Percentiles rank a stretch among this genome's conserved stretches.
Evolutionary conservation across 495 filamentous ascomycete species (phyloP).

Genomic region (Peziza echinospora): DNA sequence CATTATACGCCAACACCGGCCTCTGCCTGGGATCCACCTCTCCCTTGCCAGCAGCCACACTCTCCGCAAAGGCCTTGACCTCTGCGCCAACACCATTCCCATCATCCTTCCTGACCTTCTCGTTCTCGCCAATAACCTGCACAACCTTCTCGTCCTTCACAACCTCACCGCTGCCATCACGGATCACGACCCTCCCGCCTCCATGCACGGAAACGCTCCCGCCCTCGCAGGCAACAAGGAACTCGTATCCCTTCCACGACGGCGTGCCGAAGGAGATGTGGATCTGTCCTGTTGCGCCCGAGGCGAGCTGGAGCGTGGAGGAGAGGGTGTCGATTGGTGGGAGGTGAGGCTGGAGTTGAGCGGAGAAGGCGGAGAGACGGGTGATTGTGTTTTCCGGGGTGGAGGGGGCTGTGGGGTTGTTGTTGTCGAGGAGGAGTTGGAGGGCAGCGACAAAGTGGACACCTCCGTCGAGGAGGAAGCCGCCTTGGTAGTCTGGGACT

Average conservation of each 20-base stretch:
- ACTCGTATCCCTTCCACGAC: constrained; percentile 29
- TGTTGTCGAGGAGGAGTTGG: constrained; percentile 35
- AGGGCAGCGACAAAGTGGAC: constrained; percentile 49
- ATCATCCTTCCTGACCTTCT: constrained; percentile 38
- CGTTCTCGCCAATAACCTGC: constrained; percentile 40
- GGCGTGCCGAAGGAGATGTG: constrained; percentile 44
- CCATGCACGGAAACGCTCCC: constrained; percentile 28
- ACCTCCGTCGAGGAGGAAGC: constrained; percentile 58
- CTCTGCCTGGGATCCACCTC: constrained; percentile 30
- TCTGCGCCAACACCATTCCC: constrained; percentile 42
- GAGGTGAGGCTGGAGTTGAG: constrained; percentile 37
- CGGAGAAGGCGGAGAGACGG: constrained; percentile 35
- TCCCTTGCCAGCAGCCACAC: constrained; percentile 27
- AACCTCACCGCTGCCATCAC: constrained; percentile 24
- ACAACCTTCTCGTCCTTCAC: constrained; percentile 27
- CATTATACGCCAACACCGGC: constrained; percentile 44
- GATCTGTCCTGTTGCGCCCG: constrained; percentile 42
- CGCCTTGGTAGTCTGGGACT: constrained; percentile 47
- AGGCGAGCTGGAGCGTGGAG: constrained; percentile 35
- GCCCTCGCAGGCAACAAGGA: constrained; percentile 30
- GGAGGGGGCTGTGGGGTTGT: constrained; percentile 19
- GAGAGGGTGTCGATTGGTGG: constrained; percentile 57
- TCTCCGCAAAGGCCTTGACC: constrained; percentile 42
- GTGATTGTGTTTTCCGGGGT: not conserved
- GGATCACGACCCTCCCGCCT: constrained; percentile 21